Evolutionary conservation across 2,329 filamentous ascomycete species (phyloP), one percentile per base, ranked within the genome.

Genomic region (Ophiocordyceps sinensis): DNA sequence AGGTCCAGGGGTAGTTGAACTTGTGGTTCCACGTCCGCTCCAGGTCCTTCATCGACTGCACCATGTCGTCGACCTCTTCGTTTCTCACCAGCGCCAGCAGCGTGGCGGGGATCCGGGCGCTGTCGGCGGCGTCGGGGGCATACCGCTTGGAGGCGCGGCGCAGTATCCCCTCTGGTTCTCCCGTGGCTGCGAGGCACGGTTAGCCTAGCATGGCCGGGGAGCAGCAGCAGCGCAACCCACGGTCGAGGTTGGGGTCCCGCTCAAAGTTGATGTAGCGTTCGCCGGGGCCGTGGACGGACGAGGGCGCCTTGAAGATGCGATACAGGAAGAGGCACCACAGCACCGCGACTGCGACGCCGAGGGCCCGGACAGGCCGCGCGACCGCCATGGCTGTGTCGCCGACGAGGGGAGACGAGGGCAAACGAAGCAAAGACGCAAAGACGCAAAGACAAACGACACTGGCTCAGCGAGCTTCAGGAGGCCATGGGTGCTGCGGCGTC

Each of bases 1-100:
- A 98, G 9, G 87, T 95, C 86, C 91, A 98, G 0, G 91, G 91
- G 58, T 98, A 98, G 68, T 98, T 98, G 75, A 96, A 98, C 58
- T 98, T 98, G 70, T 77, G 71, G 56, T 98, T 98, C 87, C 88
- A 98, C 1, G 89, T 96, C 49, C 82, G 70, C 65, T 98, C 91
- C 45, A 98, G 71, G 56, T 98, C 89, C 42, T 65, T 64, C 85
- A 98, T 98, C 23, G 87, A 86, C 56, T 81, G 75, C 23, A 96
- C 68, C 69, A 98, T 83, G 37, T 82, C 84, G 19, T 77, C 65
- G 26, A 95, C 66, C 67, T 98, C 91, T 57, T 85, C 79, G 56
- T 98, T 98, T 46, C 91, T 81, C 42, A 98, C 91, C 31, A 98
- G 75, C 19, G 87, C 83, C 49, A 98, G 73, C 43, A 98, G 71